phyloP scores from a whole-genome alignment of 148 eudicot genomes.

The Suaeda aralocaspica region DNA sequence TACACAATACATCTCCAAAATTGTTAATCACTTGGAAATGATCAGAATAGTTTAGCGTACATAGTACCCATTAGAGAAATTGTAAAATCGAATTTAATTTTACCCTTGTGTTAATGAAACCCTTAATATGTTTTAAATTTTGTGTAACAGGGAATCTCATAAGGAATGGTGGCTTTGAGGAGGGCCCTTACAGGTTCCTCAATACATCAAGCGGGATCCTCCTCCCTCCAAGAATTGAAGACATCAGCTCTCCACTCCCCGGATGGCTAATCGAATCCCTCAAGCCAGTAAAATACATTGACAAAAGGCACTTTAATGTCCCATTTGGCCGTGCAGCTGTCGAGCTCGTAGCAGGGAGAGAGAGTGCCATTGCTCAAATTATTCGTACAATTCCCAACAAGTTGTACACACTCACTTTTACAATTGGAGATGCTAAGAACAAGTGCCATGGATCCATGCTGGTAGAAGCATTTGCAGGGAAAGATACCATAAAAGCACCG shows the following conservation, averaged over 20 bases:
- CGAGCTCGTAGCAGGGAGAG: slow-evolving; percentile 81
- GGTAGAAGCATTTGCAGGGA: slow-evolving; percentile 82
- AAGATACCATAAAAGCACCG: slow-evolving; percentile 53
- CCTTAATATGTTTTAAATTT: neutral
- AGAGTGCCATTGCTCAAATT: slow-evolving; percentile 71
- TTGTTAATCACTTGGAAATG: too few species aligned
- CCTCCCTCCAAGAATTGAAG: slow-evolving; percentile 72
- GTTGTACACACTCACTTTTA: slow-evolving; percentile 50
- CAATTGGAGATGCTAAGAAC: slow-evolving; percentile 70
- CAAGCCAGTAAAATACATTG: slow-evolving; percentile 75
- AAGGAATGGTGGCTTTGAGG: slow-evolving; percentile 72
- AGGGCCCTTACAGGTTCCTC: slow-evolving; percentile 57
- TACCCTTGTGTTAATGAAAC: neutral
- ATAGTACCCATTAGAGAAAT: too few species aligned
- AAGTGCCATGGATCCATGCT: slow-evolving; percentile 76
- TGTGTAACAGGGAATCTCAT: slow-evolving; percentile 47
- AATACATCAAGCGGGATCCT: slow-evolving; percentile 74
- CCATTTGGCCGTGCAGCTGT: slow-evolving; percentile 60
- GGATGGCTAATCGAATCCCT: slow-evolving; percentile 89
- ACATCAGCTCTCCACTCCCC: slow-evolving; percentile 65
- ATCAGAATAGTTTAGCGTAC: too few species aligned
- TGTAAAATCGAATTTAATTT: too few species aligned
- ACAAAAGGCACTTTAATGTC: slow-evolving; percentile 62
- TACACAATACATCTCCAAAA: too few species aligned
- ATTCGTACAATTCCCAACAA: slow-evolving; percentile 54